Evolutionary conservation across 371 early-diverging fungal species (phyloP).

Genomic region (Rhizopus arrhizus): DNA sequence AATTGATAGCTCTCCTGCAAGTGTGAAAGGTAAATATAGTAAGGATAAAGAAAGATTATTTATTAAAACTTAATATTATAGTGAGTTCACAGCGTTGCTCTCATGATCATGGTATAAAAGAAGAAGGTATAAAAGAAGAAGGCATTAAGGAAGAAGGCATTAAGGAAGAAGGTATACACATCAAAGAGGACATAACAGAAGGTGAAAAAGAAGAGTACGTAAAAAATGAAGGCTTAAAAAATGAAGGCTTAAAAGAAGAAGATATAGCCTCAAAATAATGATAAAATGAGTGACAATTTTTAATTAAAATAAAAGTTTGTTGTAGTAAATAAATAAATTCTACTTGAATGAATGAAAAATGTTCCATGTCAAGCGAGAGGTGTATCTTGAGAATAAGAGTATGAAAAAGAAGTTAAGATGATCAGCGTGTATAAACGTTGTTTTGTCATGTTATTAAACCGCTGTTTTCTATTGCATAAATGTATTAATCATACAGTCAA

Average conservation of each 20-base stretch:
- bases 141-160: background rate
- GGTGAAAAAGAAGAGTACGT: conserved; percentile 12
- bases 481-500: too few relatives aligned
- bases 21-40: conserved; percentile 73
- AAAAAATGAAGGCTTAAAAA: conserved; percentile 11
- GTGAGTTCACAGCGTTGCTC: conserved; percentile 47
- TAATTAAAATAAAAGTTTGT: background rate
- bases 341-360: too few relatives aligned
- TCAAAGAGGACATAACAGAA: background rate
- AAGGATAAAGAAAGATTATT: background rate
- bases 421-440: too few relatives aligned
- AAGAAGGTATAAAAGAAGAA: background rate
- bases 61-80: conserved; percentile 1
- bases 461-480: too few relatives aligned
- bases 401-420: too few relatives aligned
- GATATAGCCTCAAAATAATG: background rate
- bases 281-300: background rate
- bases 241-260: conserved; percentile 7
- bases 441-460: too few relatives aligned
- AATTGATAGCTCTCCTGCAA: conserved; percentile 87
- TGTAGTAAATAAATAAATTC: too few relatives aligned
- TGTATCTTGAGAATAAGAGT: too few relatives aligned
- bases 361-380: too few relatives aligned
- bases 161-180: background rate
- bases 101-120: conserved; percentile 29